Base-by-base conservation (phyloP, 352 stramenopile species). In the Globisporangium cederbergense region DNA sequence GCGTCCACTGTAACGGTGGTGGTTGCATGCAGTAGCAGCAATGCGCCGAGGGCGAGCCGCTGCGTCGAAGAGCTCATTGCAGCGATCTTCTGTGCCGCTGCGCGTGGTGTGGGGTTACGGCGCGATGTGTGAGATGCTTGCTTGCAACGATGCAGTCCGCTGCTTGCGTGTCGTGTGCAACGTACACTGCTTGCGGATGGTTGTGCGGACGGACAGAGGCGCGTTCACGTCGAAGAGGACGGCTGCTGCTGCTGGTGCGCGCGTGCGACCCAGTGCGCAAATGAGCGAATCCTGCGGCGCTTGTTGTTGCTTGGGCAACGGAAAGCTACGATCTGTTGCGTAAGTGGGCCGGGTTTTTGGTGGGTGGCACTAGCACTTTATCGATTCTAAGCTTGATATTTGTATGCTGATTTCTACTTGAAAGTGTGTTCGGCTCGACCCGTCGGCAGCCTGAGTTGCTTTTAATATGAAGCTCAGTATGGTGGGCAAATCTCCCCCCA, bases 31-130 rank as follows among this genome's bases (percentile, higher is more conserved):
- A 67, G 60, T 14, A 67, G 47, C 36, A 71, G 53, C 67, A 66
- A 9, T 38, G 58, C 60, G 20, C 40, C 64, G 60, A 74, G 61
- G 50, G 70, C 59, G 47, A 74, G 57, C 45, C 62, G 52, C 60
- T 72, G 54, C 61, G 56, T 55, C 60, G 46, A 66, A 18, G n/a
- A 56, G 34, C 54, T 58, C 66, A 58, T 62, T 20, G 42, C 32
- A 22, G 32, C 6, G 51, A 58, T 54, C 49, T 38, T 38, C n/a
- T 30, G 36, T 56, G 50, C 16, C 40, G 9, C 50, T 34, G 42
- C 46, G 43, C 18, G 13, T 18, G 34, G 34, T 11, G 36, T 13
- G 9, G 40, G 11, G 57, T 42, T n/a, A 22, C 54, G 32, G 54
- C 10, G 20, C 11, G 53, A 32, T 28, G 20, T 14, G 36, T 42